A percentile compares a stretch with the other conserved stretches of the same genome.
These are phyloP conservation scores for Neurospora intermedia DNA, from an alignment of 495 filamentous ascomycete genomes.

Conservation along the genomic window DNA sequence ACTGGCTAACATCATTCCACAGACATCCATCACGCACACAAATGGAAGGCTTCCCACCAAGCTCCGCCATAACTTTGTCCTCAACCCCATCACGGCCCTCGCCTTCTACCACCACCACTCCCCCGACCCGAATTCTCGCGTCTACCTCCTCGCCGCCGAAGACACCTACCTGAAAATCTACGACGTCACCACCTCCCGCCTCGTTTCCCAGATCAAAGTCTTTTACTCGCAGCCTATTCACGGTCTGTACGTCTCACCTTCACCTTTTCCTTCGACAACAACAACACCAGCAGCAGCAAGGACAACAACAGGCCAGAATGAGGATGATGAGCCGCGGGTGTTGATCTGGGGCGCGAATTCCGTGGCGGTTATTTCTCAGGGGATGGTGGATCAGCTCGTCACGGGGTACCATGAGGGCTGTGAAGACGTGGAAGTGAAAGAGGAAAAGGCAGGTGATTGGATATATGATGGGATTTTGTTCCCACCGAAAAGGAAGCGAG, in stretches of 20 bases:
- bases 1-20: background rate
- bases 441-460: slow-evolving; percentile 57
- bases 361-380: slow-evolving; percentile 17
- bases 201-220: slow-evolving; percentile 34
- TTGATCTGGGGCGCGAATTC: slow-evolving; percentile 50
- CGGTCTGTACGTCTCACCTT: slow-evolving; percentile 41
- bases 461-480: slow-evolving; percentile 62
- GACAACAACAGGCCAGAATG: no score
- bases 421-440: background rate
- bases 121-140: slow-evolving; percentile 3
- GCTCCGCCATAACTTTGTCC: slow-evolving; percentile 25
- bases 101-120: slow-evolving; percentile 26
- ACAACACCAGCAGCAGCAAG: background rate
- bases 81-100: slow-evolving; percentile 50
- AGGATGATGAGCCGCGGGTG: slow-evolving; percentile 7
- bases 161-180: slow-evolving; percentile 60
- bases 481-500: no score
- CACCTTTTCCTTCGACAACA: background rate
- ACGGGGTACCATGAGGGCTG: background rate
- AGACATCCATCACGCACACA: background rate
- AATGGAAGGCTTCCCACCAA: slow-evolving; percentile 3
- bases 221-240: slow-evolving; percentile 59
- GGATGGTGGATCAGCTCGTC: slow-evolving; percentile 14
- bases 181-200: slow-evolving; percentile 24
- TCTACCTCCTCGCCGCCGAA: slow-evolving; percentile 59